Conservation (phyloP, 306 rosid genomes). For the Fragaria ananassa region DNA sequence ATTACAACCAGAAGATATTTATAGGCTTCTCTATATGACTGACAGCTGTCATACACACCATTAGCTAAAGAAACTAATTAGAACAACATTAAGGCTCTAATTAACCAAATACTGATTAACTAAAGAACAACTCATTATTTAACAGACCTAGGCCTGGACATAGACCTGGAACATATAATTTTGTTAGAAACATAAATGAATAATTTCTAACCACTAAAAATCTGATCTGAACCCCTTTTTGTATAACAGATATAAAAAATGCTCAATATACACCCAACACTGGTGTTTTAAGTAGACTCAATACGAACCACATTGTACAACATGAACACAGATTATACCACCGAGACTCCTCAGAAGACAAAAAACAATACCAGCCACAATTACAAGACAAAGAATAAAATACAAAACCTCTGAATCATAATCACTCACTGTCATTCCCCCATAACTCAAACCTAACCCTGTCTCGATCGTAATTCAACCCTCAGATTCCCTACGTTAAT, state of each 20-base stretch:
- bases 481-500: background rate
- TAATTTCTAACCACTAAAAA: background rate
- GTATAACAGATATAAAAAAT: background rate
- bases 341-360: background rate
- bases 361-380: background rate
- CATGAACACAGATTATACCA: background rate
- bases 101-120: no score
- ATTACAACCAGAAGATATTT: no score
- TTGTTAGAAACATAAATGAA: background rate
- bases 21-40: no score
- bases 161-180: slow-evolving; percentile 21
- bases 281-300: background rate
- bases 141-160: slow-evolving; percentile 46
- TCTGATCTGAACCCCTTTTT: background rate
- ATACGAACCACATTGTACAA: background rate
- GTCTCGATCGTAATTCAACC: background rate
- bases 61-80: no score
- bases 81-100: no score
- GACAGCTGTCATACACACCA: no score
- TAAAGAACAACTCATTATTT: no score
- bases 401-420: background rate
- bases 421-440: background rate
- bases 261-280: background rate
- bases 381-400: background rate
- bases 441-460: background rate